Conservation (phyloP, 441 rosid species). For the Jatropha podagrica region DNA sequence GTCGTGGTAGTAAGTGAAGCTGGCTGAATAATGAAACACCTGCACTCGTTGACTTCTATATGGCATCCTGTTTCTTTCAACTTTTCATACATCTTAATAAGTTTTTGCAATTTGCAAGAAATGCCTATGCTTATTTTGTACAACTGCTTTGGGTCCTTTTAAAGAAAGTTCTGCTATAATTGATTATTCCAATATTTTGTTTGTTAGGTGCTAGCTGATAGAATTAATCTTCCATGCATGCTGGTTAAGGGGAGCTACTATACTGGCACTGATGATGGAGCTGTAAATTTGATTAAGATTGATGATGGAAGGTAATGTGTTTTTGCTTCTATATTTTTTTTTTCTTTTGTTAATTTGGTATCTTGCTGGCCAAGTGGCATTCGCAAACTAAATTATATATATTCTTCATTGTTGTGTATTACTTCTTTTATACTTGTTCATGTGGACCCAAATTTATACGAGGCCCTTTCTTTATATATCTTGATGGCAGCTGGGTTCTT, state of each 20-base stretch:
- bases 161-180: conserved; percentile 15
- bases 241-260: conserved; percentile 96
- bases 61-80: background rate
- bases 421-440: background rate
- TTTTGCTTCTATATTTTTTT: background rate
- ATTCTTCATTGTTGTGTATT: background rate
- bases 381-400: background rate
- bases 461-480: conserved; percentile 1
- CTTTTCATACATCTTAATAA: background rate
- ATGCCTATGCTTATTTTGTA: background rate
- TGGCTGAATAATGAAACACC: background rate
- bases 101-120: conserved; percentile 18
- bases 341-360: background rate
- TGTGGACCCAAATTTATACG: background rate
- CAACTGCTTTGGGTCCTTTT: conserved; percentile 1
- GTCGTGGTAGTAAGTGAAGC: conserved; percentile 18
- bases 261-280: conserved; percentile 99
- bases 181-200: conserved; percentile 26
- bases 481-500: conserved; percentile 9
- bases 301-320: conserved; percentile 69
- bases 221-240: conserved; percentile 84
- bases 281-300: conserved; percentile 79
- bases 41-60: background rate
- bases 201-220: conserved; percentile 89
- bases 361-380: background rate